These are phyloP conservation scores for Penicillium sp. DNA, from an alignment of 2,329 filamentous ascomycete genomes.

Conservation along the genomic window DNA sequence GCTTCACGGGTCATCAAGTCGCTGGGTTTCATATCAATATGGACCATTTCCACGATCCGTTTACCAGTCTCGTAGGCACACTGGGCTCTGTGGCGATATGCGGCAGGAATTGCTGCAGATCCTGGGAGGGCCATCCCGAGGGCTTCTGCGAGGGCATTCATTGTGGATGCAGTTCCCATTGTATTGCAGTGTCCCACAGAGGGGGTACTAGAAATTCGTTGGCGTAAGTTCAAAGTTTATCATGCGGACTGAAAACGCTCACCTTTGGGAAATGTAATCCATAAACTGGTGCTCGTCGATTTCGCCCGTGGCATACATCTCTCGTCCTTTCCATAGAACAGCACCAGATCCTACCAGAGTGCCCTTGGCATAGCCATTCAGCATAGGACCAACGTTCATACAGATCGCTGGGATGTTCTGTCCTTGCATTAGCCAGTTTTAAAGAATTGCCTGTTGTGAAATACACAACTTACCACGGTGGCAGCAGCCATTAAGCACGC, in stretches of 20 bases:
- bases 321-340: conserved; percentile 55
- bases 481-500: conserved; percentile 57
- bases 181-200: conserved; percentile 57
- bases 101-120: conserved; percentile 56
- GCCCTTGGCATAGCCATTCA: conserved; percentile 53
- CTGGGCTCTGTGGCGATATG: conserved; percentile 54
- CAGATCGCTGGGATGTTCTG: conserved; percentile 57
- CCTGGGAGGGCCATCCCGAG: conserved; percentile 58
- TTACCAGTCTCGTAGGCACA: conserved; percentile 54
- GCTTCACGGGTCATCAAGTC: conserved; percentile 60
- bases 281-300: conserved; percentile 51
- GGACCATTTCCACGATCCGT: conserved; percentile 57
- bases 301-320: conserved; percentile 53
- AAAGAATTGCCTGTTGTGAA: neutral
- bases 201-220: conserved; percentile 41
- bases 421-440: conserved; percentile 7
- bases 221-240: conserved; percentile 1
- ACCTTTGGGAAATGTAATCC: conserved; percentile 52
- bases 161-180: conserved; percentile 59
- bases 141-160: conserved; percentile 58
- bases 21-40: conserved; percentile 54
- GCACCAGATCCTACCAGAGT: conserved; percentile 51
- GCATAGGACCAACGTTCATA: conserved; percentile 58
- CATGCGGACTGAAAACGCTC: conserved; percentile 14
- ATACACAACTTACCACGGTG: conserved; percentile 45